Percentiles rank a stretch among this genome's conserved stretches.
Conservation (phyloP, 2,329 filamentous ascomycete genomes). For the Penicillium sp. region DNA sequence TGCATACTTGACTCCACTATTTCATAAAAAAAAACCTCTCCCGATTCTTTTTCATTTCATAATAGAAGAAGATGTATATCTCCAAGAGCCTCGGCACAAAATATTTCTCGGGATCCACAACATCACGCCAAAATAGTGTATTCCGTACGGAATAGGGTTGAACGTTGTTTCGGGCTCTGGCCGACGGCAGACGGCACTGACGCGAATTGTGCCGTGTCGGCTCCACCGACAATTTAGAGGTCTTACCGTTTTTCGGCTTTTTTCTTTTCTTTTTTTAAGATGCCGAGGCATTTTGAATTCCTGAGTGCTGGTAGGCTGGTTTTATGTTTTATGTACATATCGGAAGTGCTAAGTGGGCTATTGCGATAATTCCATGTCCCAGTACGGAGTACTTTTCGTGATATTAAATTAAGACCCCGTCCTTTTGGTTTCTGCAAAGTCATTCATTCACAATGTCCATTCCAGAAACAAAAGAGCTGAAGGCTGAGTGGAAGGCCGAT, state of each 20-base stretch:
- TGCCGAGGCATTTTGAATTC: background rate
- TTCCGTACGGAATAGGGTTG: too few relatives aligned
- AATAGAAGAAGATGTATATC: background rate
- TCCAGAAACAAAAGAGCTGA: slow-evolving; percentile 13
- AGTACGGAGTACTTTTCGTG: background rate
- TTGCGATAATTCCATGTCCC: background rate
- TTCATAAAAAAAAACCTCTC: background rate
- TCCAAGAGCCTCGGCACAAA: slow-evolving; percentile 13
- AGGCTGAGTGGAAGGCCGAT: slow-evolving; percentile 17
- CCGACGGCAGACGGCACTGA: background rate
- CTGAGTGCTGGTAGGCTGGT: background rate
- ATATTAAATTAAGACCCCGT: background rate
- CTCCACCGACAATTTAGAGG: background rate
- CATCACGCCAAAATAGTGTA: background rate
- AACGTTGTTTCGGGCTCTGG: background rate
- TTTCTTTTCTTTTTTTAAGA: background rate
- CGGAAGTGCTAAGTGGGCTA: background rate
- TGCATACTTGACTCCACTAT: slow-evolving; percentile 1
- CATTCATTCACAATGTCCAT: slow-evolving; percentile 5
- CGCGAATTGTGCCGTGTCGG: background rate
- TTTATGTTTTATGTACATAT: background rate
- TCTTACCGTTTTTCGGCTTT: too few relatives aligned
- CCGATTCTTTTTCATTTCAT: background rate
- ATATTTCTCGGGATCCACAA: slow-evolving; percentile 4
- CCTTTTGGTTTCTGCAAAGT: background rate